Evolutionary conservation across 805 yeast genomes (phyloP).

Genomic region (Wickerhamiella qilinensis): DNA sequence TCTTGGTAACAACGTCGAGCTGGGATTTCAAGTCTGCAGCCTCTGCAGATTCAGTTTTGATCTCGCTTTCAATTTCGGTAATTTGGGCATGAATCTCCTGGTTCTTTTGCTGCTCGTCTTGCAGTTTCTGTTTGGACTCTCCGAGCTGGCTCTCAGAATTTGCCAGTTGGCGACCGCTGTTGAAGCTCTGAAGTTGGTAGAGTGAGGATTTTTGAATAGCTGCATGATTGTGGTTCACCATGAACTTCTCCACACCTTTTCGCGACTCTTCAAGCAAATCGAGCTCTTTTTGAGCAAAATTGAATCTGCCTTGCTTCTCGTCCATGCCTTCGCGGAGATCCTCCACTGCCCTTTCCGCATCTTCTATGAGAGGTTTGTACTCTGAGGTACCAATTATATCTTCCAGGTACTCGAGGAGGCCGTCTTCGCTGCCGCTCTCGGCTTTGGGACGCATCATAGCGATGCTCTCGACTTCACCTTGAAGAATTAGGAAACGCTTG

Average conservation of each 20-base stretch:
- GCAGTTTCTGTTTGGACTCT: not conserved
- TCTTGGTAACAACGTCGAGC: constrained; percentile 1
- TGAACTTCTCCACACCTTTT: constrained; percentile 48
- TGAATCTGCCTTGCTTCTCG: constrained; percentile 67
- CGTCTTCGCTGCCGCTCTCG: constrained; percentile 82
- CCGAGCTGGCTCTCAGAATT: not conserved
- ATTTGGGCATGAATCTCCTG: not conserved
- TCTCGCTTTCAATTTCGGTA: not conserved
- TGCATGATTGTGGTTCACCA: constrained; percentile 48
- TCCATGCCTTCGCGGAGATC: constrained; percentile 62
- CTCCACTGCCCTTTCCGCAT: constrained; percentile 42
- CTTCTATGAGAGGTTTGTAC: constrained; percentile 65
- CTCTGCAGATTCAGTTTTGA: not conserved
- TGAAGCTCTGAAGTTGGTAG: constrained; percentile 27
- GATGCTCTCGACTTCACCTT: constrained; percentile 96
- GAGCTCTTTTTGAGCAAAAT: constrained; percentile 65
- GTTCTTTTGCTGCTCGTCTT: not conserved
- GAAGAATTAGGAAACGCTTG: constrained; percentile 82
- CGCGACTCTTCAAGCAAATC: constrained; percentile 43
- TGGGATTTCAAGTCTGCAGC: not conserved
- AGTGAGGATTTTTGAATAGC: constrained; percentile 36
- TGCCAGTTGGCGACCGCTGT: no score
- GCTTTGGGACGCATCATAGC: constrained; percentile 99
- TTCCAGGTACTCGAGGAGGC: constrained; percentile 81
- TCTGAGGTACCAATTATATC: constrained; percentile 91